Evolutionary conservation across 371 early-diverging fungal species (phyloP).

Genomic region (Fennellomyces sp.): DNA sequence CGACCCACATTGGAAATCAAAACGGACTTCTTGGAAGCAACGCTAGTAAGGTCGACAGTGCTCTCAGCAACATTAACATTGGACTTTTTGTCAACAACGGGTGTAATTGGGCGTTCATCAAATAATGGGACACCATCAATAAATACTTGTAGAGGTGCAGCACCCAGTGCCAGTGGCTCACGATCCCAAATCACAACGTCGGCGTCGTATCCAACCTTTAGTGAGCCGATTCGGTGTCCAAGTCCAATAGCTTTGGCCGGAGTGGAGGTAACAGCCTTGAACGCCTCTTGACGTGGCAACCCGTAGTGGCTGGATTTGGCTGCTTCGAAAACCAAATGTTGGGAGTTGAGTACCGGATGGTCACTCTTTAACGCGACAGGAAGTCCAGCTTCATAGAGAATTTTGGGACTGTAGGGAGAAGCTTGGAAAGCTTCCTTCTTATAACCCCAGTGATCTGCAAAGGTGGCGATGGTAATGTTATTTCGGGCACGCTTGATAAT

Average conservation of each 20-base stretch:
- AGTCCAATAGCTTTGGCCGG: conserved; percentile 75
- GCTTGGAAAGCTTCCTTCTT: conserved; percentile 78
- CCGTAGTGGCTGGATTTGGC: conserved; percentile 75
- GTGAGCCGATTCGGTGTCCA: conserved; percentile 68
- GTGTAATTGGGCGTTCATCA: conserved; percentile 26
- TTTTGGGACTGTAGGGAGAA: conserved; percentile 58
- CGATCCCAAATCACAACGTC: conserved; percentile 74
- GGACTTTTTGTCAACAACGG: conserved; percentile 1
- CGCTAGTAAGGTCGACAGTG: neutral
- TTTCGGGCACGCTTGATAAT: conserved; percentile 63
- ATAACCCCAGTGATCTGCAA: conserved; percentile 75
- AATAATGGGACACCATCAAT: conserved; percentile 69
- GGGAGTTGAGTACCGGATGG: conserved; percentile 76
- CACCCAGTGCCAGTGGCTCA: conserved; percentile 67
- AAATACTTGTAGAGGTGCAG: conserved; percentile 71
- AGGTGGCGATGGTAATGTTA: conserved; percentile 59
- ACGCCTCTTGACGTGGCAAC: conserved; percentile 53
- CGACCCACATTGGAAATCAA: conserved; percentile 41
- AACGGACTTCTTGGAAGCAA: conserved; percentile 14
- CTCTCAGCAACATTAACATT: neutral
- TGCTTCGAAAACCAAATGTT: conserved; percentile 74
- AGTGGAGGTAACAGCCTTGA: conserved; percentile 70
- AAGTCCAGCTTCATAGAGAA: conserved; percentile 68
- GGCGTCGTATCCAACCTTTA: conserved; percentile 76
- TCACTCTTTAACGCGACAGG: conserved; percentile 76